These are phyloP conservation scores for Melampsora larici-populina DNA, from an alignment of 1,284 basidiomycete species.

Conservation along the genomic window DNA sequence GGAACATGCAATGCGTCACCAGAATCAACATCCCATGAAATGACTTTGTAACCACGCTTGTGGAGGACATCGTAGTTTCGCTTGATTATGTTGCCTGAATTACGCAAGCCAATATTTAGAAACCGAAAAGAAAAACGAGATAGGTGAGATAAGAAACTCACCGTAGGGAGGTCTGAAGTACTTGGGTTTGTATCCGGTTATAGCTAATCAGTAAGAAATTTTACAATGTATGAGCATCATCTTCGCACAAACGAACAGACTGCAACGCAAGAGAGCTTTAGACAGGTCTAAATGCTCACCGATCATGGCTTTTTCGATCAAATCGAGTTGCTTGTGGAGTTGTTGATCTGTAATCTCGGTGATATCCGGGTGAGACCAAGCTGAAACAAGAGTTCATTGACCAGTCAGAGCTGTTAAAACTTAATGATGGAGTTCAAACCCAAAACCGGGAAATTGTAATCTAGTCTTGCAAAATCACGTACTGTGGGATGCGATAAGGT, in stretches of 20 bases:
- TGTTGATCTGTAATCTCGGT: background rate
- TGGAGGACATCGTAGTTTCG: constrained; percentile 13
- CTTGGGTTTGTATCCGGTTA: constrained; percentile 24
- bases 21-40: constrained; percentile 29
- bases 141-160: background rate
- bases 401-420: too few species aligned
- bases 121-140: background rate
- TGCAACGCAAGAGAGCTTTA: background rate
- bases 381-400: background rate
- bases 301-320: background rate
- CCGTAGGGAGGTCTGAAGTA: constrained; percentile 40
- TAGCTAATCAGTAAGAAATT: constrained; percentile 12
- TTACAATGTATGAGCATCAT: background rate
- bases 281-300: background rate
- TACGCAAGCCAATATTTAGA: background rate
- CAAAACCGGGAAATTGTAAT: too few species aligned
- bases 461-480: too few species aligned
- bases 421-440: too few species aligned
- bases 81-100: background rate
- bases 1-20: constrained; percentile 18
- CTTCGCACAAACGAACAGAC: background rate
- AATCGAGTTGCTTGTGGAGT: constrained; percentile 4
- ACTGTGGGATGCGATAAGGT: too few species aligned
- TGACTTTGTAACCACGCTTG: constrained; percentile 24
- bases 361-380: background rate